phyloP scores from a whole-genome alignment of 2,329 filamentous ascomycete genomes.

The Neonectria hederae region DNA sequence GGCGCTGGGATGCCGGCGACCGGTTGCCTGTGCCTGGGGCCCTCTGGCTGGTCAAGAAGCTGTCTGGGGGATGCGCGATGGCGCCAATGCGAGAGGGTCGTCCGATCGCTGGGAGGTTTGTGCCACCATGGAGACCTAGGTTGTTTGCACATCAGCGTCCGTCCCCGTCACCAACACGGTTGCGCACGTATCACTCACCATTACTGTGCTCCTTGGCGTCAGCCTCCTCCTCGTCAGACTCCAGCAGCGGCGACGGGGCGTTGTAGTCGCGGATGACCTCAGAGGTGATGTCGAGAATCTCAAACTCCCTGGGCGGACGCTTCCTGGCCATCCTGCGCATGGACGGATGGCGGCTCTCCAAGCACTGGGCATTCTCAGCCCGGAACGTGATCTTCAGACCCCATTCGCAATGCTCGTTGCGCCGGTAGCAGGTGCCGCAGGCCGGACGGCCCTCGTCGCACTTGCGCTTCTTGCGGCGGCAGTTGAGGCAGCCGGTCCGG shows the following conservation, averaged over 20 bases:
- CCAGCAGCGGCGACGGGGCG: constrained; percentile 33
- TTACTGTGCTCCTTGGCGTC: not conserved
- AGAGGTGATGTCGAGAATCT: constrained; percentile 50
- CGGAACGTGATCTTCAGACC: constrained; percentile 51
- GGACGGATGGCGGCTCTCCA: constrained; percentile 46
- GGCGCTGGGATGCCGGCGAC: constrained; percentile 39
- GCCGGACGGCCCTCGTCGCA: constrained; percentile 50
- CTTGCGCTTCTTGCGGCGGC: constrained; percentile 51
- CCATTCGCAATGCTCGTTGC: constrained; percentile 49
- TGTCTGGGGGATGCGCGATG: constrained; percentile 11
- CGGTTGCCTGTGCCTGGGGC: constrained; percentile 18
- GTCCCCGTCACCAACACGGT: not conserved
- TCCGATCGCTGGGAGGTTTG: constrained; percentile 2
- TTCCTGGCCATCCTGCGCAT: constrained; percentile 45
- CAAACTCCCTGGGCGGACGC: constrained; percentile 43
- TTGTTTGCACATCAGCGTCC: not conserved
- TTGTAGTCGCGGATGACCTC: constrained; percentile 51
- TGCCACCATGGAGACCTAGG: not conserved
- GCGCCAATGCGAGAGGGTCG: not conserved
- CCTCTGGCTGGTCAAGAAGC: constrained; percentile 18
- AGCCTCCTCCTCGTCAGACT: constrained; percentile 28
- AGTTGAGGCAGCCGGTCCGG: constrained; percentile 50
- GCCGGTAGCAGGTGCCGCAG: constrained; percentile 48
- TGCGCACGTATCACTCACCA: constrained; percentile 21
- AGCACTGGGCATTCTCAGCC: constrained; percentile 48